phyloP scores from a whole-genome alignment of 805 yeast genomes.

The Starmerella geochares region DNA sequence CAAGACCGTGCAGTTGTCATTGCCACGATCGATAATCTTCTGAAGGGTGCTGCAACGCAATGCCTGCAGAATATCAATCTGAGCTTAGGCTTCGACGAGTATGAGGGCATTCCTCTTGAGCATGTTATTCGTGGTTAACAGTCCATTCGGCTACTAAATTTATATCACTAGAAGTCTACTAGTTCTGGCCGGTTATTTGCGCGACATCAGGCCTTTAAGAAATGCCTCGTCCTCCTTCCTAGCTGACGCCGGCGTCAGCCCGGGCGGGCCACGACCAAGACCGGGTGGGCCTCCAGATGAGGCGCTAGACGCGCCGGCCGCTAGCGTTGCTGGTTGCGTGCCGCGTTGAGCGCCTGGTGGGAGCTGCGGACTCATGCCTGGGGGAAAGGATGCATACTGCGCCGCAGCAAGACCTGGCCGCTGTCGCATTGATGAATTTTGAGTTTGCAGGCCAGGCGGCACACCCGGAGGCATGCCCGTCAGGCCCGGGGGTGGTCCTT shows the following conservation, averaged over 20 bases:
- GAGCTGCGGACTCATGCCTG: constrained; percentile 9
- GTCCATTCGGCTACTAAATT: not conserved
- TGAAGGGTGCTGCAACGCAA: constrained; percentile 98
- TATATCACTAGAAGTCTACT: not conserved
- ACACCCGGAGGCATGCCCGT: not conserved
- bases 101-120: constrained; percentile 75
- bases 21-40: constrained; percentile 88
- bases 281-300: constrained; percentile 7
- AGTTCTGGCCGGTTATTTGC: not conserved
- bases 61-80: constrained; percentile 93
- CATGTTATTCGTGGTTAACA: constrained; percentile 24
- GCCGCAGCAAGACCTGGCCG: constrained; percentile 11
- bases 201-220: constrained; percentile 11
- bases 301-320: not conserved
- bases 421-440: not conserved
- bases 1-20: constrained; percentile 87
- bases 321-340: too few relatives aligned
- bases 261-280: not conserved
- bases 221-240: constrained; percentile 15
- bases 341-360: not conserved
- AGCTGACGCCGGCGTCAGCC: constrained; percentile 7
- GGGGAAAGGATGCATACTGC: constrained; percentile 11
- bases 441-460: constrained; percentile 2
- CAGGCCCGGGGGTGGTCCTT: not conserved
- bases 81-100: constrained; percentile 82